A percentile compares a stretch with the other conserved stretches of the same genome.
Evolutionary conservation across 2,329 filamentous ascomycete species (phyloP).

Genomic region (Fusarium graminum): DNA sequence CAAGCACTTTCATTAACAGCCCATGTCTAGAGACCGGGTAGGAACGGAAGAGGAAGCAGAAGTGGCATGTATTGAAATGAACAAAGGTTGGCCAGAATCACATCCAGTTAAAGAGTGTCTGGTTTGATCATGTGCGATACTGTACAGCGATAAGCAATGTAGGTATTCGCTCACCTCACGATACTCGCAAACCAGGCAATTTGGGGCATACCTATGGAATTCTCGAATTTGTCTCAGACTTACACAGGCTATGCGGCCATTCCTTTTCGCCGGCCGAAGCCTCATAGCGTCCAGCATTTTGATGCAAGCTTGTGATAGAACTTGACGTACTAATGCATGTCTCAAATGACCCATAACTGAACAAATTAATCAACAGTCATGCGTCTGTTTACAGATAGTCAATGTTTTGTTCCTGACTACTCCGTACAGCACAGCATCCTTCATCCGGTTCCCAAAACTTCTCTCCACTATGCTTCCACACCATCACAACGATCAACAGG

Average conservation of each 20-base stretch:
- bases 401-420: neutral
- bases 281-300: neutral
- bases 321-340: neutral
- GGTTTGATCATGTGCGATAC: conserved; percentile 35
- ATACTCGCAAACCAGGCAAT: conserved; percentile 17
- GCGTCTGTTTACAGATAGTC: neutral
- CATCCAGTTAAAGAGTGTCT: conserved; percentile 6
- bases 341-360: neutral
- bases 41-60: conserved; percentile 26
- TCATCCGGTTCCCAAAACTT: neutral
- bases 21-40: conserved; percentile 25
- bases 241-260: neutral
- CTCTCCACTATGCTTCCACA: conserved; percentile 2
- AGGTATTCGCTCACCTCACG: conserved; percentile 9
- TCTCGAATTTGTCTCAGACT: neutral
- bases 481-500: conserved; percentile 20
- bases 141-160: conserved; percentile 15
- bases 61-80: conserved; percentile 18
- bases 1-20: conserved; percentile 37
- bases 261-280: conserved; percentile 1
- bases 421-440: neutral
- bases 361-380: neutral
- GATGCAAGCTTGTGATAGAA: neutral
- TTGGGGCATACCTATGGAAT: neutral
- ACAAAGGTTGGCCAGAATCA: conserved; percentile 1